Evolutionary conservation across 2,329 filamentous ascomycete species (phyloP), one percentile per base, ranked within the genome.

Genomic region (Epichloe sp.): DNA sequence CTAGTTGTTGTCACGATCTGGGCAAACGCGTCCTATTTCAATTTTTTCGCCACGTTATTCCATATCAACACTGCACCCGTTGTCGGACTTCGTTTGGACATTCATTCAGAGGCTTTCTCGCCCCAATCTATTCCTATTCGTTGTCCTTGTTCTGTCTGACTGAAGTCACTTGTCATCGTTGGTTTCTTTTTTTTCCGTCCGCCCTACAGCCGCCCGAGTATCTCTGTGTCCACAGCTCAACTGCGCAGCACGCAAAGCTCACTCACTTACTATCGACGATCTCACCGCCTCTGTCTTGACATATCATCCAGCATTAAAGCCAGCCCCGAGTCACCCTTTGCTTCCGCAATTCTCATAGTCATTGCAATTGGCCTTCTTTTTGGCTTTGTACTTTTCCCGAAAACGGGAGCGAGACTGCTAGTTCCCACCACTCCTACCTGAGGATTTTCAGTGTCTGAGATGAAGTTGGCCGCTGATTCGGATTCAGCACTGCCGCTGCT

Each of bases 401-500:
- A 19, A 41, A 19, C 19, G 21, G 21, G 26, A 31, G 17, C 11
- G 21, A 31, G 21, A 35, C 5, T 19, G 26, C 26, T 23, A 36
- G 10, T n/a, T 34, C 26, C 31, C 26, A 14, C 3, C 11, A 12
- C 17, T 4, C 47, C 19, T 17, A 23, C 21, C 37, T 31, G 11
- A 35, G 37, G 7, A 38, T 31, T 12, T 38, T 11, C 15, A 15
- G 12, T 34, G 10, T 47, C 47, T 11, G 35, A 37, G 17, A 54
- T 54, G 52, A 47, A 49, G 17, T 44, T 46, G 5, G 40, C 40
- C 38, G 36, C 40, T 43, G 50, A 50, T 21, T 35, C 54, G 37
- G 53, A 56, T 47, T 50, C 56, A 37, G 54, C 68, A 54, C 63
- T 75, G 51, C 63, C 66, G 44, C 65, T 67, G 56, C 66, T 83